Percentiles rank a stretch among this genome's conserved stretches.
Conservation (phyloP, 305 asterid species). For the Solanum hybrid region DNA sequence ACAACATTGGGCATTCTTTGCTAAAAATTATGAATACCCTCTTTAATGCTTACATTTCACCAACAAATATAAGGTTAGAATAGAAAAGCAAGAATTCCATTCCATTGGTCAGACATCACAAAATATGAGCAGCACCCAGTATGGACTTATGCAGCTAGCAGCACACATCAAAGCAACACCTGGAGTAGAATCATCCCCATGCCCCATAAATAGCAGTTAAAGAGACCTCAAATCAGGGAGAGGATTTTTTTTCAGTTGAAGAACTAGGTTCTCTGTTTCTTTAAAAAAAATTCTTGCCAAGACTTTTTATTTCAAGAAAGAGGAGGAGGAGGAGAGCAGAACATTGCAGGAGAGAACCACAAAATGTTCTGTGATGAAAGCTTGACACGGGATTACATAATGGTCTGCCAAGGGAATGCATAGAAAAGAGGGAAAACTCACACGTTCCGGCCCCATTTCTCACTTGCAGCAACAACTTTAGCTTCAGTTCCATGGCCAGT, state of each 20-base stretch:
- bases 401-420: background rate
- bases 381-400: background rate
- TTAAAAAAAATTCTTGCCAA: background rate
- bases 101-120: background rate
- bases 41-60: background rate
- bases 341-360: background rate
- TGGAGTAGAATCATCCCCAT: background rate
- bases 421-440: conserved; percentile 32
- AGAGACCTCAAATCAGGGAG: background rate
- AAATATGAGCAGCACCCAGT: background rate
- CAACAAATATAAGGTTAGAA: background rate
- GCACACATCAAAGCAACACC: background rate
- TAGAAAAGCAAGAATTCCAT: background rate
- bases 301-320: background rate
- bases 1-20: background rate
- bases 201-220: background rate
- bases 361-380: background rate
- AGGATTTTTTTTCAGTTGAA: background rate
- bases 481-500: conserved; percentile 94
- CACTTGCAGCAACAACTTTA: conserved; percentile 64
- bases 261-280: background rate
- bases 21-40: background rate
- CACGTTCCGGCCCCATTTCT: conserved; percentile 98
- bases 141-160: background rate
- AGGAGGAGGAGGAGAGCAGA: background rate